These are phyloP conservation scores for Nasturtium officinale DNA, from an alignment of 345 rosid species.

Conservation along the genomic window DNA sequence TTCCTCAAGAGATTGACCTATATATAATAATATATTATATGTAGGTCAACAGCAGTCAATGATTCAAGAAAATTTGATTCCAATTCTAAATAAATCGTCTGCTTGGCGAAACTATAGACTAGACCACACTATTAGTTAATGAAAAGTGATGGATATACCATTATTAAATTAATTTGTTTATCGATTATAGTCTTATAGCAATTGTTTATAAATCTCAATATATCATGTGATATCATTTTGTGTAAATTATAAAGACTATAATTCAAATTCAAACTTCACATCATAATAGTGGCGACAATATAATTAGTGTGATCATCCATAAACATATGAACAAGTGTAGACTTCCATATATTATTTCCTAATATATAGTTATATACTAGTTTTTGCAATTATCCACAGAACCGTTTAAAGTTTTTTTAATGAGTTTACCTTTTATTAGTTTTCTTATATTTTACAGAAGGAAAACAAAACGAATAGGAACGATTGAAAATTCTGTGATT, in stretches of 20 bases:
- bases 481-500: conserved; percentile 4
- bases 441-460: neutral
- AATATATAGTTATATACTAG: too few relatives aligned
- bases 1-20: conserved; percentile 6
- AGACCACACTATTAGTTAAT: neutral
- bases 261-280: conserved; percentile 15
- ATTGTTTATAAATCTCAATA: neutral
- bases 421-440: neutral
- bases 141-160: neutral
- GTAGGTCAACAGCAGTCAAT: conserved; percentile 18
- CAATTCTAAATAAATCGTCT: neutral
- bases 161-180: too few relatives aligned
- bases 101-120: neutral
- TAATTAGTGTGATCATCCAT: conserved; percentile 8
- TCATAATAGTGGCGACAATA: conserved; percentile 15
- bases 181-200: too few relatives aligned
- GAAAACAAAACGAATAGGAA: neutral
- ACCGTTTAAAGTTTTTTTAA: neutral
- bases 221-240: neutral
- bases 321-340: conserved; percentile 23
- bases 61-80: conserved; percentile 1
- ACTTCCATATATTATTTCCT: conserved; percentile 20
- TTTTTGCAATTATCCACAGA: too few relatives aligned
- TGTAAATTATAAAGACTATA: neutral
- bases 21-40: too few relatives aligned